phyloP scores from a whole-genome alignment of 805 yeast genomes.

The Metschnikowia hibisci region DNA sequence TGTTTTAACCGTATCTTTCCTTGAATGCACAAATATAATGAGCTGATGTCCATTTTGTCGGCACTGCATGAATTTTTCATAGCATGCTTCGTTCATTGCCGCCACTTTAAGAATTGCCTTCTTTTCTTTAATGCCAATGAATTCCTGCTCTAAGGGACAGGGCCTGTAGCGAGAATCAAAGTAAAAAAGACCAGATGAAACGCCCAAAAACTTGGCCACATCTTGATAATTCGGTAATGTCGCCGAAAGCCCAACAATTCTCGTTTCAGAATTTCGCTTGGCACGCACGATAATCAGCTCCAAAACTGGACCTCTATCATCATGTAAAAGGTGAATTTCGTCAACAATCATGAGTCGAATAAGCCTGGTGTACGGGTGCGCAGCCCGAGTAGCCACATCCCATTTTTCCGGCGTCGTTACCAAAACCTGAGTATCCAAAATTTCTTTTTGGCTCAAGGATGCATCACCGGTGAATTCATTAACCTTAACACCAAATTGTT shows the following conservation, averaged over 20 bases:
- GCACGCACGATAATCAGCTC: slow-evolving; percentile 81
- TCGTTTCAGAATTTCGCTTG: slow-evolving; percentile 43
- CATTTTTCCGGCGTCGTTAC: slow-evolving; percentile 97
- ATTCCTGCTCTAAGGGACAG: slow-evolving; percentile 86
- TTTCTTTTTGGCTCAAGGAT: slow-evolving; percentile 68
- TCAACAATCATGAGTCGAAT: slow-evolving; percentile 78
- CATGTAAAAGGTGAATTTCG: slow-evolving; percentile 90
- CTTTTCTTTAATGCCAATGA: slow-evolving; percentile 81
- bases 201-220: slow-evolving; percentile 78
- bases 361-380: slow-evolving; percentile 54
- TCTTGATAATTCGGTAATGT: slow-evolving; percentile 86
- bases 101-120: slow-evolving; percentile 70
- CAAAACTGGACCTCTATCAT: slow-evolving; percentile 90
- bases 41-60: slow-evolving; percentile 65
- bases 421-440: slow-evolving; percentile 71
- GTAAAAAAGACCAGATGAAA: slow-evolving; percentile 62
- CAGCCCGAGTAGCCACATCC: slow-evolving; percentile 92
- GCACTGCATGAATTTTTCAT: slow-evolving; percentile 64
- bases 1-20: slow-evolving; percentile 85
- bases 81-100: slow-evolving; percentile 90
- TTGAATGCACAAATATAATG: slow-evolving; percentile 87
- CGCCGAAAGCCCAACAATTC: slow-evolving; percentile 87
- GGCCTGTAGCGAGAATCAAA: slow-evolving; percentile 87
- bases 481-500: slow-evolving; percentile 63
- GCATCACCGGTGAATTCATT: slow-evolving; percentile 91